These are phyloP conservation scores for Dactylonectria estremocensis DNA, from an alignment of 2,329 filamentous ascomycete genomes.

Conservation along the genomic window DNA sequence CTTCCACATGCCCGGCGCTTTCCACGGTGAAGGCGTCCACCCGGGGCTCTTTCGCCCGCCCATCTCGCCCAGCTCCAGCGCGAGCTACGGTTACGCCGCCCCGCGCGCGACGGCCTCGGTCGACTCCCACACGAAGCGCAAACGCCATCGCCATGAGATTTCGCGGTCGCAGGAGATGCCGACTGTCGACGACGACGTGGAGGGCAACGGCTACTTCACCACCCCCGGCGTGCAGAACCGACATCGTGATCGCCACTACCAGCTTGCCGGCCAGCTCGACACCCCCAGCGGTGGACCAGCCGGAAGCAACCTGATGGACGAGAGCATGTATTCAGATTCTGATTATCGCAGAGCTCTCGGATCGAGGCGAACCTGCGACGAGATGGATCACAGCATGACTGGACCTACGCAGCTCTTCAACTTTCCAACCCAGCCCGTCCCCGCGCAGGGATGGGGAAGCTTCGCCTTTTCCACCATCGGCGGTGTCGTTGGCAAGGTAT, in stretches of 20 bases:
- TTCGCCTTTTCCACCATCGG: slow-evolving; percentile 75
- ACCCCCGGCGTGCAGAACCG: slow-evolving; percentile 37
- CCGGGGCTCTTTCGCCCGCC: slow-evolving; percentile 65
- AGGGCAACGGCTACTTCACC: slow-evolving; percentile 42
- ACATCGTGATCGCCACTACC: slow-evolving; percentile 56
- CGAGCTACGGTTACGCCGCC: slow-evolving; percentile 55
- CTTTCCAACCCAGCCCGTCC: slow-evolving; percentile 49
- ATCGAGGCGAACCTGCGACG: slow-evolving; percentile 59
- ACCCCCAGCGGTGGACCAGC: slow-evolving; percentile 58
- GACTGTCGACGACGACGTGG: slow-evolving; percentile 35
- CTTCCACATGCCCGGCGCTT: slow-evolving; percentile 56
- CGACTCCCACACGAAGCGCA: slow-evolving; percentile 60
- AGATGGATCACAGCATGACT: slow-evolving; percentile 54
- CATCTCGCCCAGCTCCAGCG: slow-evolving; percentile 58
- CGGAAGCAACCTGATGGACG: slow-evolving; percentile 59
- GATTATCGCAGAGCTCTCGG: slow-evolving; percentile 70
- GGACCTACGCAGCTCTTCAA: slow-evolving; percentile 53
- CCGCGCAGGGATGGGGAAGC: slow-evolving; percentile 67
- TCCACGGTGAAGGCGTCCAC: slow-evolving; percentile 57
- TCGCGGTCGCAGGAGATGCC: slow-evolving; percentile 45
- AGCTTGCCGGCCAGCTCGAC: slow-evolving; percentile 68
- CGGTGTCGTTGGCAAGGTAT: slow-evolving; percentile 82
- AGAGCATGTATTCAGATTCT: slow-evolving; percentile 71
- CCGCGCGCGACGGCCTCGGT: slow-evolving; percentile 38
- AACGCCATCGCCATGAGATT: slow-evolving; percentile 56